Conservation (phyloP, 2,329 filamentous ascomycete species). For the Mariannaea elegans region DNA sequence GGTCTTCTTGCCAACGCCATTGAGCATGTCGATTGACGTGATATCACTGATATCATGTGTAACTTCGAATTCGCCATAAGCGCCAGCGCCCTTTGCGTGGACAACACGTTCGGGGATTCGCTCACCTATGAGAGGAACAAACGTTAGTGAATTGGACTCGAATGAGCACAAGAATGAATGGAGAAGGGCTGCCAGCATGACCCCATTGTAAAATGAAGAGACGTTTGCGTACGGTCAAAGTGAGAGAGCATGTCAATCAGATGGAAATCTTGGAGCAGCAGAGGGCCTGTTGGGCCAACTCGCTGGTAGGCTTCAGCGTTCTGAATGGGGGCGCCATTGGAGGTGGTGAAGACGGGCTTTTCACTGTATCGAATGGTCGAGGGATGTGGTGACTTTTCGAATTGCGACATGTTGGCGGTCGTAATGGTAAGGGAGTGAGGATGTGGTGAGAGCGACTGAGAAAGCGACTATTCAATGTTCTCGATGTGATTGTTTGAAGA, state of each 20-base stretch:
- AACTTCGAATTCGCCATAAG: constrained; percentile 67
- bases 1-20: constrained; percentile 60
- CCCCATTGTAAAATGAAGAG: too few relatives aligned
- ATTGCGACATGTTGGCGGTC: constrained; percentile 50
- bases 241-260: constrained; percentile 68
- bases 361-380: constrained; percentile 65
- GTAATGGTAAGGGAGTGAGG: background rate
- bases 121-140: constrained; percentile 41
- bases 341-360: constrained; percentile 66
- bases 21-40: constrained; percentile 62
- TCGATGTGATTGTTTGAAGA: too few relatives aligned
- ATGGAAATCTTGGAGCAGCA: constrained; percentile 72
- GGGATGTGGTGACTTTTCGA: constrained; percentile 48
- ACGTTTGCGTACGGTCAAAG: constrained; percentile 53
- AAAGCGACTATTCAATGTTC: too few relatives aligned
- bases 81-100: constrained; percentile 50
- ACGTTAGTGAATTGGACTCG: background rate
- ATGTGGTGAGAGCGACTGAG: background rate
- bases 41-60: constrained; percentile 64
- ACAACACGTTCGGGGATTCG: constrained; percentile 58
- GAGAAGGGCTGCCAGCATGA: background rate
- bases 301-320: constrained; percentile 60
- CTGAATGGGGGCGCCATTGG: constrained; percentile 66
- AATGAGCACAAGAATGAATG: background rate
- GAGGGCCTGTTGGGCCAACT: constrained; percentile 63